Evolutionary conservation across 2,329 filamentous ascomycete species (phyloP).

Genomic region (Mollisiaceae sp.): DNA sequence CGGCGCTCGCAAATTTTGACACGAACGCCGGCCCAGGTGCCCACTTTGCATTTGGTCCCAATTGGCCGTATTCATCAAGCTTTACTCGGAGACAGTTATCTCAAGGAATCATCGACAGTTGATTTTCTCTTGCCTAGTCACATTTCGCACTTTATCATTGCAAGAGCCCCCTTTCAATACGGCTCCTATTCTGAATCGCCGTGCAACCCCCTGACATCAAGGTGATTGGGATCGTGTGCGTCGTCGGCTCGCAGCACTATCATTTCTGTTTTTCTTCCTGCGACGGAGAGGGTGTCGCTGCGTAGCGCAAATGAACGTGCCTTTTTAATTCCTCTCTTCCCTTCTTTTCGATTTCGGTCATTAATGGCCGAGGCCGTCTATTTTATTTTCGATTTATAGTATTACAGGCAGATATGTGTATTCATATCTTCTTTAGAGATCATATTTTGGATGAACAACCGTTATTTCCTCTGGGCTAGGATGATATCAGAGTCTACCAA

Average conservation of each 20-base stretch:
- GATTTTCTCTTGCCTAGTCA: slow-evolving; percentile 35
- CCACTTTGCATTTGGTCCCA: slow-evolving; percentile 19
- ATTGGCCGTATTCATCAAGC: slow-evolving; percentile 23
- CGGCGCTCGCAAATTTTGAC: slow-evolving; percentile 4
- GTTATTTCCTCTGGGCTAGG: neutral
- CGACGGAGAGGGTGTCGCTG: slow-evolving; percentile 17
- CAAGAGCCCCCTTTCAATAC: too few species aligned
- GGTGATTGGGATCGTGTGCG: slow-evolving; percentile 14
- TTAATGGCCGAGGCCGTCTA: neutral
- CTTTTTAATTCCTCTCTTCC: slow-evolving; percentile 12
- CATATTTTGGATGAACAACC: slow-evolving; percentile 9
- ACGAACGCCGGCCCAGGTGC: slow-evolving; percentile 14
- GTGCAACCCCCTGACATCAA: slow-evolving; percentile 12
- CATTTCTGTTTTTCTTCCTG: slow-evolving; percentile 20
- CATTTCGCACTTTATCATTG: slow-evolving; percentile 13
- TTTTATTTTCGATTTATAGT: neutral
- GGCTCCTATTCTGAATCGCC: neutral
- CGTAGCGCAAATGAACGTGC: slow-evolving; percentile 24
- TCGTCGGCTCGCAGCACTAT: slow-evolving; percentile 12
- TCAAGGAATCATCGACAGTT: slow-evolving; percentile 36
- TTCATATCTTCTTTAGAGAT: slow-evolving; percentile 6
- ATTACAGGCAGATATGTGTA: slow-evolving; percentile 5
- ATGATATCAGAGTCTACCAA: neutral
- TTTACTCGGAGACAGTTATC: slow-evolving; percentile 28
- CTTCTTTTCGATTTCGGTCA: neutral